These are phyloP conservation scores for Cordyceps javanica DNA, from an alignment of 2,329 filamentous ascomycete species.

Conservation along the genomic window DNA sequence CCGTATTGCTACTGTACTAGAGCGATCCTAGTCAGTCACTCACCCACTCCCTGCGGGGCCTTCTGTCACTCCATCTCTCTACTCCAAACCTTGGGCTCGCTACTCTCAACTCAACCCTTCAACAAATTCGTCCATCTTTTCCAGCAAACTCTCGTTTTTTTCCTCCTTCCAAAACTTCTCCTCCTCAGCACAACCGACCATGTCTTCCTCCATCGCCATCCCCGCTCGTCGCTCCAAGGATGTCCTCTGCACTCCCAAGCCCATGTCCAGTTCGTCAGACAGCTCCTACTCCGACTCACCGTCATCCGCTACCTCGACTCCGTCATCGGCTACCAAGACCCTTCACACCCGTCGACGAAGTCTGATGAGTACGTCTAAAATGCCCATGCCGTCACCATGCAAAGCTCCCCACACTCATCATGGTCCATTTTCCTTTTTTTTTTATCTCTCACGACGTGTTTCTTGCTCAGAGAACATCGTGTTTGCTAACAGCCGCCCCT, in stretches of 20 bases:
- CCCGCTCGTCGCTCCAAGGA: slow-evolving; percentile 39
- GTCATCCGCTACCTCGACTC: slow-evolving; percentile 53
- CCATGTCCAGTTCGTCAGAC: slow-evolving; percentile 39
- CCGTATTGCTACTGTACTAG: background rate
- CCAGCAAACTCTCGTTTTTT: background rate
- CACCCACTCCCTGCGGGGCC: slow-evolving; percentile 7
- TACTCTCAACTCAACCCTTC: slow-evolving; percentile 11
- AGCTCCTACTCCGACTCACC: slow-evolving; percentile 35
- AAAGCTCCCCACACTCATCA: background rate
- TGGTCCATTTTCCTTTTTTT: background rate
- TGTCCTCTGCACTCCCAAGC: slow-evolving; percentile 36
- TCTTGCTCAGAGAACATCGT: background rate
- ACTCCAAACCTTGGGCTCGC: background rate
- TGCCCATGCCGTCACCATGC: background rate
- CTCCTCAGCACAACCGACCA: slow-evolving; percentile 25
- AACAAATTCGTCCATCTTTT: slow-evolving; percentile 10
- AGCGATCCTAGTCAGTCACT: background rate
- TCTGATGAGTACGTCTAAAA: slow-evolving; percentile 46
- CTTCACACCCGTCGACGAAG: slow-evolving; percentile 53
- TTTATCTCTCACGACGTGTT: background rate
- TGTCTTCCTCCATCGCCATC: slow-evolving; percentile 67
- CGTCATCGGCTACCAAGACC: slow-evolving; percentile 44
- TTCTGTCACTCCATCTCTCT: background rate
- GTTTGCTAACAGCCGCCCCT: background rate
- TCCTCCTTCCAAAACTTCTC: background rate